Conservation (phyloP, 306 rosid species). For the Dicorynia guianensis region DNA sequence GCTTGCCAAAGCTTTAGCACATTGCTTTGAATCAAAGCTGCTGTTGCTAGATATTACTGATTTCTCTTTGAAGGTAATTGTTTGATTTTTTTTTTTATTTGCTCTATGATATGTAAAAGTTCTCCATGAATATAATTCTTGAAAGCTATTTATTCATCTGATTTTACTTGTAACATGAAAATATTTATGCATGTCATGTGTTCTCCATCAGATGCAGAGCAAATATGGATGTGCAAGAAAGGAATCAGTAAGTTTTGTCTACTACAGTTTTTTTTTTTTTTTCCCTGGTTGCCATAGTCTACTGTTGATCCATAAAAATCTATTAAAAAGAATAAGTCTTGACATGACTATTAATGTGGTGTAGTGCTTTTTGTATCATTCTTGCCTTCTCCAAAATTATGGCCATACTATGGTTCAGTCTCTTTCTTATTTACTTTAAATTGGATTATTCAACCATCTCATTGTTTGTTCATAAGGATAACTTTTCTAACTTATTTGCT, state of each 20-base stretch:
- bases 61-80: constrained; percentile 80
- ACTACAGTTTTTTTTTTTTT: background rate
- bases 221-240: constrained; percentile 66
- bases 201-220: constrained; percentile 66
- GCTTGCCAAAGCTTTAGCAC: constrained; percentile 92
- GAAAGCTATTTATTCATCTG: constrained; percentile 6
- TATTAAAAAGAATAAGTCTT: background rate
- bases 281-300: background rate
- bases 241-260: constrained; percentile 56
- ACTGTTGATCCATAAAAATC: background rate
- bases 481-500: constrained; percentile 41
- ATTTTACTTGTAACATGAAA: constrained; percentile 26
- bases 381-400: constrained; percentile 23
- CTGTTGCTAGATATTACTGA: constrained; percentile 74
- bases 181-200: constrained; percentile 23
- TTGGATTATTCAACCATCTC: constrained; percentile 11
- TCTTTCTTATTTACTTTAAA: background rate
- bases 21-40: constrained; percentile 73
- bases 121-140: constrained; percentile 75
- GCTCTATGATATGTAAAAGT: constrained; percentile 37
- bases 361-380: constrained; percentile 5
- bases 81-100: constrained; percentile 30
- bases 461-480: constrained; percentile 18
- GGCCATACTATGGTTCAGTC: background rate
- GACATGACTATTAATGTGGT: constrained; percentile 8